Evolutionary conservation across 1,139 yeast genomes (phyloP).

Genomic region (Debaryomyces coudertii): DNA sequence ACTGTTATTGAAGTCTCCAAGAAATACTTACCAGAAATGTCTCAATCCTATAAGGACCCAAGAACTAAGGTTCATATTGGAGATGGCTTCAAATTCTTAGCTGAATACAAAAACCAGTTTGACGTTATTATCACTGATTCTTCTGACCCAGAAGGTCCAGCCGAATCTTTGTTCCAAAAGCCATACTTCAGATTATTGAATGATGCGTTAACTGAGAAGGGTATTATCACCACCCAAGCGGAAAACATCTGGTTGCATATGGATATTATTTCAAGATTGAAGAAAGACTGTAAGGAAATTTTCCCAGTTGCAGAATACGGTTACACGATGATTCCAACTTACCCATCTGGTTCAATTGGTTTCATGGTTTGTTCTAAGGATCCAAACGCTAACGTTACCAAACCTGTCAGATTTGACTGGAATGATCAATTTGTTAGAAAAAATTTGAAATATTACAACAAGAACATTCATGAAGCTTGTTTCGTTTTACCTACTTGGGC

Average conservation of each 20-base stretch:
- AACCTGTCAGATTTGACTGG: conserved; percentile 68
- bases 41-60: conserved; percentile 77
- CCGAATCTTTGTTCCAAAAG: conserved; percentile 83
- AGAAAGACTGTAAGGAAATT: conserved; percentile 71
- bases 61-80: conserved; percentile 83
- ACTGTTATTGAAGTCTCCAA: conserved; percentile 82
- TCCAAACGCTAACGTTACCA: conserved; percentile 58
- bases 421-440: conserved; percentile 62
- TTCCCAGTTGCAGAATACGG: conserved; percentile 91
- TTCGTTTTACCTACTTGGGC: conserved; percentile 92
- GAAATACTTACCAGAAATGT: conserved; percentile 82
- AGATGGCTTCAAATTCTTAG: conserved; percentile 90
- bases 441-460: conserved; percentile 78
- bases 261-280: conserved; percentile 74
- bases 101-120: conserved; percentile 67
- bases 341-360: conserved; percentile 93
- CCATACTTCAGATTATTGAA: conserved; percentile 80
- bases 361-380: conserved; percentile 91
- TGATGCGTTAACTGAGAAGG: conserved; percentile 81
- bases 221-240: conserved; percentile 90
- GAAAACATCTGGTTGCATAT: conserved; percentile 90
- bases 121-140: conserved; percentile 94
- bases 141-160: conserved; percentile 97
- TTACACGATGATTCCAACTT: conserved; percentile 87
- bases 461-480: conserved; percentile 78